Evolutionary conservation across 441 rosid genomes (phyloP).

Genomic region (Adansonia madagascariensis): DNA sequence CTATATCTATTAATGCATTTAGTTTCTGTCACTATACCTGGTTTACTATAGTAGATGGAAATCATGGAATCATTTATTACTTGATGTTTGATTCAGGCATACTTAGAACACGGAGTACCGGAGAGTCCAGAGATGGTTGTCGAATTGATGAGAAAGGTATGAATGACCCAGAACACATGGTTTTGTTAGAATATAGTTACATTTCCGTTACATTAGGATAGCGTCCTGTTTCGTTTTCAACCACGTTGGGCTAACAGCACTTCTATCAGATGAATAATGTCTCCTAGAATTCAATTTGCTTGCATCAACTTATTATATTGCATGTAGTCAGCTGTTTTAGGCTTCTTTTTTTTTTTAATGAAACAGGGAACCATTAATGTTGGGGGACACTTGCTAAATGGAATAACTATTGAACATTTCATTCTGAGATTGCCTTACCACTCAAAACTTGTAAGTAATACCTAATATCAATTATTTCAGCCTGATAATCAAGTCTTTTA

Average conservation of each 20-base stretch:
- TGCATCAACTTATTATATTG: not conserved
- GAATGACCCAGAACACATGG: not conserved
- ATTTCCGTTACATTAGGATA: not conserved
- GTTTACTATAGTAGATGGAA: not conserved
- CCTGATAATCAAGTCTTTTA: conserved; percentile 14
- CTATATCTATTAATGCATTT: not conserved
- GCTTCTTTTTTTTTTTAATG: not conserved
- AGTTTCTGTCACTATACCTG: not conserved
- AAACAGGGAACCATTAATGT: conserved; percentile 72
- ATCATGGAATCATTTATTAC: not conserved
- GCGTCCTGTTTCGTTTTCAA: not conserved
- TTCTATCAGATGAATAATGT: not conserved
- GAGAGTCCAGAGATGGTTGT: conserved; percentile 63
- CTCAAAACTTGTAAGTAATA: conserved; percentile 59
- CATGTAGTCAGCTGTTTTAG: not conserved
- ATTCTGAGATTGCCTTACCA: conserved; percentile 76
- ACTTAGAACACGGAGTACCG: conserved; percentile 72
- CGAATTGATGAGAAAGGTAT: conserved; percentile 69
- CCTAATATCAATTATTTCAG: conserved; percentile 14
- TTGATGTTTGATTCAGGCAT: conserved; percentile 49
- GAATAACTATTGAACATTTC: conserved; percentile 80
- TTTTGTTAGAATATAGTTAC: not conserved
- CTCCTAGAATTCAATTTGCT: not conserved
- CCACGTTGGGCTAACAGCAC: not conserved
- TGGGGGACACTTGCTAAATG: conserved; percentile 68